phyloP scores from a whole-genome alignment of 306 rosid genomes.

The Lathyrus tuberosus region DNA sequence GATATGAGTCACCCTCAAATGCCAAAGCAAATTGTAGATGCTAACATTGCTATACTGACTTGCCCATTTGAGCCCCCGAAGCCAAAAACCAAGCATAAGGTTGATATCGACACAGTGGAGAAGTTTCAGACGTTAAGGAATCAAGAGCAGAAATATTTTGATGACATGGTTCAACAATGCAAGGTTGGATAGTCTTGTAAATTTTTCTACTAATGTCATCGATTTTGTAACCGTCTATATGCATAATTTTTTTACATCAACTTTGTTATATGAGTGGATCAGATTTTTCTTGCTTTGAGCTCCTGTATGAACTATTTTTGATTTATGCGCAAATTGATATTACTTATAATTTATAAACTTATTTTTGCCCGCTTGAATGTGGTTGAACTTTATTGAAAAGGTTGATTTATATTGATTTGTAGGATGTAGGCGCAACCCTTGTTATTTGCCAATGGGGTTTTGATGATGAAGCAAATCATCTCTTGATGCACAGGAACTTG shows the following conservation, averaged over 20 bases:
- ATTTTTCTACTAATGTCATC: neutral
- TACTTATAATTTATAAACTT: neutral
- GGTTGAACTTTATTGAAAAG: slow-evolving; percentile 6
- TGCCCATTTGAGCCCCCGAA: slow-evolving; percentile 99
- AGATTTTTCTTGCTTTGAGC: neutral
- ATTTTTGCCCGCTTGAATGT: slow-evolving; percentile 9
- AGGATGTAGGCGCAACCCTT: slow-evolving; percentile 95
- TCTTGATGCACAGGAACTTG: slow-evolving; percentile 90
- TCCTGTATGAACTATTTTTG: neutral
- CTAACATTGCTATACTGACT: slow-evolving; percentile 92
- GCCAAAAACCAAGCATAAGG: slow-evolving; percentile 99
- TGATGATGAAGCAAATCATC: slow-evolving; percentile 99
- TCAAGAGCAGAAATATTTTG: slow-evolving; percentile 90
- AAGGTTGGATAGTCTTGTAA: slow-evolving; percentile 54
- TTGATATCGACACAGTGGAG: slow-evolving; percentile 93
- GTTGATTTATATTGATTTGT: slow-evolving; percentile 37
- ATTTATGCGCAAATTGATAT: slow-evolving; percentile 4
- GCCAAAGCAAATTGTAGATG: slow-evolving; percentile 94
- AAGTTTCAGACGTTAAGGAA: slow-evolving; percentile 84
- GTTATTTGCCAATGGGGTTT: slow-evolving; percentile 99
- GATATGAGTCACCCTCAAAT: slow-evolving; percentile 99
- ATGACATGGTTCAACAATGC: slow-evolving; percentile 96
- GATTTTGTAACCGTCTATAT: neutral
- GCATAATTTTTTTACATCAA: neutral
- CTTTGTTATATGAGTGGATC: slow-evolving; percentile 1